phyloP scores from a whole-genome alignment of 306 rosid genomes.

The Cicer judaicum region DNA sequence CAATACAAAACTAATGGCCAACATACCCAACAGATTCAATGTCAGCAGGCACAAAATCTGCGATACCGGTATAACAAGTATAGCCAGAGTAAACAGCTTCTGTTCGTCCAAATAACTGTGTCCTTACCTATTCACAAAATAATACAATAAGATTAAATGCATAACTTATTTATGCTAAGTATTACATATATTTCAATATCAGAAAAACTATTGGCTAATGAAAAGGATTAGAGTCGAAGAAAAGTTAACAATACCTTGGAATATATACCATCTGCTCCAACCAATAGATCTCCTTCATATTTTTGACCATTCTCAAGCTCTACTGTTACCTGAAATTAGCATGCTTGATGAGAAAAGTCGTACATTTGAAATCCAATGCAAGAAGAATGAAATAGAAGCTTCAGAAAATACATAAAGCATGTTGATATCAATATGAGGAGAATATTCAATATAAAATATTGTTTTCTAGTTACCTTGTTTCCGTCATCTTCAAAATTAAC shows the following conservation, averaged over 20 bases:
- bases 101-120: conserved; percentile 67
- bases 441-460: conserved; percentile 39
- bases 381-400: conserved; percentile 35
- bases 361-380: conserved; percentile 21
- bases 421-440: conserved; percentile 8
- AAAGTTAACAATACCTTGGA: conserved; percentile 69
- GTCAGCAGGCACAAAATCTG: conserved; percentile 95
- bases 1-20: conserved; percentile 12
- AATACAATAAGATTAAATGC: conserved; percentile 19
- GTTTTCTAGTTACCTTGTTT: conserved; percentile 65
- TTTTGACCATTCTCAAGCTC: conserved; percentile 81
- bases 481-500: conserved; percentile 75
- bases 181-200: neutral
- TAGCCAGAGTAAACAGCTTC: conserved; percentile 86
- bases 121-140: conserved; percentile 71
- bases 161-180: conserved; percentile 10
- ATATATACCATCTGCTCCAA: conserved; percentile 98
- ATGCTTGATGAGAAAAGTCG: conserved; percentile 33
- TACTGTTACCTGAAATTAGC: conserved; percentile 73
- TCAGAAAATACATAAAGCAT: conserved; percentile 22
- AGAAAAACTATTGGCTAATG: conserved; percentile 19
- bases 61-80: conserved; percentile 96
- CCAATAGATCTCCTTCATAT: conserved; percentile 87
- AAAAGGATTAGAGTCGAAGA: conserved; percentile 13
- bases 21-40: conserved; percentile 93